Percentiles rank a stretch among this genome's conserved stretches.
Conservation (phyloP, 1,284 basidiomycete genomes). For the Melampsora abietis-canadensis region DNA sequence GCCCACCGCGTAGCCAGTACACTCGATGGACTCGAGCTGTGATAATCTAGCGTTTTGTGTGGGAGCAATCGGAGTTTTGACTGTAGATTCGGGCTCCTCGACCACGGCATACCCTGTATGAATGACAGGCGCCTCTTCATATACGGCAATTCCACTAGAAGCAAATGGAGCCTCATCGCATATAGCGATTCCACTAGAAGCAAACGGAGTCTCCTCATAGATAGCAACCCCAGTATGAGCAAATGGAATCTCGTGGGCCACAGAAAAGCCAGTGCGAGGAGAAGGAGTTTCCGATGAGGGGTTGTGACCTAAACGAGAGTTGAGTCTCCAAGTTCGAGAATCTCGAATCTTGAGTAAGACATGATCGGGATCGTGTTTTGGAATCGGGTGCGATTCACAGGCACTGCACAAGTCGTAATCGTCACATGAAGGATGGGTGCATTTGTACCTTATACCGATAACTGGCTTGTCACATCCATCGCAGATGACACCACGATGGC, state of each 20-base stretch:
- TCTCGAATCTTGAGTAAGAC: conserved; percentile 73
- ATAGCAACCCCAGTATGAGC: not conserved
- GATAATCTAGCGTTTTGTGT: too few relatives aligned
- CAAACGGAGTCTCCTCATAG: not conserved
- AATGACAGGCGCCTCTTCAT: not conserved
- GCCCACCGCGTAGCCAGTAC: not conserved
- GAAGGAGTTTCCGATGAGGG: not conserved
- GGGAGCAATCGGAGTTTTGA: not conserved
- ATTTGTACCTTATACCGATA: conserved; percentile 61
- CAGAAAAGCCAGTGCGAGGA: not conserved
- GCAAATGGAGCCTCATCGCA: not conserved
- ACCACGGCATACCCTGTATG: not conserved
- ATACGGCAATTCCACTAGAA: too few relatives aligned
- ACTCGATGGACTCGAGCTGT: too few relatives aligned
- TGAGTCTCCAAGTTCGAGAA: conserved; percentile 22
- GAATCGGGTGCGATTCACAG: conserved; percentile 76
- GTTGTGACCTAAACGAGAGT: not conserved
- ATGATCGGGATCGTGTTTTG: conserved; percentile 70
- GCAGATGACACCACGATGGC: conserved; percentile 46
- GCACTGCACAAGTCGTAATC: conserved; percentile 78
- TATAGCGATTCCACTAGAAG: not conserved
- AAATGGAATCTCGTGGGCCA: not conserved
- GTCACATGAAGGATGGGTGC: conserved; percentile 72
- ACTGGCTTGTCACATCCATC: conserved; percentile 47
- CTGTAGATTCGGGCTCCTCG: not conserved